Percentiles rank a stretch among this genome's conserved stretches.
Evolutionary conservation across 116 monocot genomes (phyloP).

Genomic region (Dioscorea cayenensis): DNA sequence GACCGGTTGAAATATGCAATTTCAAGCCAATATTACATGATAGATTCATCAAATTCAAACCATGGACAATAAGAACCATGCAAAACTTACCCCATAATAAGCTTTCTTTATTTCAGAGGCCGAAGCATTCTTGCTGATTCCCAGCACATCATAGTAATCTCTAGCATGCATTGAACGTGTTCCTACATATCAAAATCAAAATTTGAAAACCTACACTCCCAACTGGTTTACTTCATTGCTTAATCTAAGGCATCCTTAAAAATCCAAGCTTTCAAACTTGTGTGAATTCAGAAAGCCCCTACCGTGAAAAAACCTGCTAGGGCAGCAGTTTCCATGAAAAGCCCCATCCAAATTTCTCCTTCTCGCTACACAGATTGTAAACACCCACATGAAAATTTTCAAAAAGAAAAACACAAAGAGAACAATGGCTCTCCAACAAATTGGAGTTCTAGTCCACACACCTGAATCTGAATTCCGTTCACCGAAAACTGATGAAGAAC

Average conservation of each 20-base stretch:
- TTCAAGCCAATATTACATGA: no score
- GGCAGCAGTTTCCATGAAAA: conserved; percentile 5
- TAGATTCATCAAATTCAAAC: no score
- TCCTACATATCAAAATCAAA: conserved; percentile 24
- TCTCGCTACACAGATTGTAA: conserved; percentile 7
- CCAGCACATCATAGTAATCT: conserved; percentile 82
- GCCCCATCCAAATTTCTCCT: conserved; percentile 4
- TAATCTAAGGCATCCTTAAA: not conserved
- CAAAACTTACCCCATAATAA: conserved; percentile 59
- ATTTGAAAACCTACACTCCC: not conserved
- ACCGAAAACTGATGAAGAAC: not conserved
- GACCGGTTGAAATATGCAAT: no score
- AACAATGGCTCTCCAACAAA: not conserved
- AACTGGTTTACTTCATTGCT: not conserved
- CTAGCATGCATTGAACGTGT: conserved; percentile 36
- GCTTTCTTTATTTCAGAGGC: conserved; percentile 87
- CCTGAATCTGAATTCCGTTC: conserved; percentile 11
- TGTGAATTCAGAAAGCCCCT: not conserved
- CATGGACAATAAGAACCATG: not conserved
- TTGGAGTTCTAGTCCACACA: not conserved
- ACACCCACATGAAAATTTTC: not conserved
- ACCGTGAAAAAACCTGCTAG: conserved; percentile 38
- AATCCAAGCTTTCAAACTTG: not conserved
- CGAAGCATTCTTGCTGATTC: conserved; percentile 67
- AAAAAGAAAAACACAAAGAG: not conserved